A percentile compares a stretch with the other conserved stretches of the same genome.
phyloP scores from a whole-genome alignment of 371 early-diverging fungal genomes.

The Rhizomucor pusillus region DNA sequence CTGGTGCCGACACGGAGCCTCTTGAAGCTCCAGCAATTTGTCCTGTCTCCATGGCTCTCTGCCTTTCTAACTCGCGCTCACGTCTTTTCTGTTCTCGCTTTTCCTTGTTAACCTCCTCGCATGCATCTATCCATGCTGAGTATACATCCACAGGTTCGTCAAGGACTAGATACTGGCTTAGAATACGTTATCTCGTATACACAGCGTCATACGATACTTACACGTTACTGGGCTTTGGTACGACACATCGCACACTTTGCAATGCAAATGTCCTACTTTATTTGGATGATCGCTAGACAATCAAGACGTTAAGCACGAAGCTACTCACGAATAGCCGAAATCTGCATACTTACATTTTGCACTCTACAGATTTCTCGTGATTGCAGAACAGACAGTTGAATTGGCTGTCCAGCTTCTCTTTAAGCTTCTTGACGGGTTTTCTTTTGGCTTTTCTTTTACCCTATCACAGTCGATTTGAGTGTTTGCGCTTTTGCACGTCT shows the following conservation, averaged over 20 bases:
- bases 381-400: constrained; percentile 93
- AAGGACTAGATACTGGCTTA: constrained; percentile 44
- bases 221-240: constrained; percentile 70
- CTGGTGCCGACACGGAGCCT: constrained; percentile 3
- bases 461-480: constrained; percentile 40
- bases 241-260: constrained; percentile 73
- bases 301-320: not conserved
- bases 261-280: constrained; percentile 65
- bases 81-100: constrained; percentile 22
- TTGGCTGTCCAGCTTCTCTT: constrained; percentile 71
- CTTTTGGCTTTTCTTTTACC: constrained; percentile 88
- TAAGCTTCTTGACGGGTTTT: constrained; percentile 69
- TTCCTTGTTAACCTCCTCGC: constrained; percentile 64
- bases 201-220: constrained; percentile 22
- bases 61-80: constrained; percentile 16
- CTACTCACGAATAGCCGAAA: not conserved
- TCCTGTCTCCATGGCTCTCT: constrained; percentile 7
- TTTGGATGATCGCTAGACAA: constrained; percentile 41
- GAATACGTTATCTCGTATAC: not conserved
- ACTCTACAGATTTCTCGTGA: constrained; percentile 80
- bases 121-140: constrained; percentile 84
- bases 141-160: constrained; percentile 84
- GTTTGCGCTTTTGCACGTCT: no score
- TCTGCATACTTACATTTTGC: constrained; percentile 62
- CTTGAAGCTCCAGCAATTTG: constrained; percentile 15